Evolutionary conservation across 768 basidiomycete species (phyloP).

Genomic region (Coprinopsis strossmayeri): DNA sequence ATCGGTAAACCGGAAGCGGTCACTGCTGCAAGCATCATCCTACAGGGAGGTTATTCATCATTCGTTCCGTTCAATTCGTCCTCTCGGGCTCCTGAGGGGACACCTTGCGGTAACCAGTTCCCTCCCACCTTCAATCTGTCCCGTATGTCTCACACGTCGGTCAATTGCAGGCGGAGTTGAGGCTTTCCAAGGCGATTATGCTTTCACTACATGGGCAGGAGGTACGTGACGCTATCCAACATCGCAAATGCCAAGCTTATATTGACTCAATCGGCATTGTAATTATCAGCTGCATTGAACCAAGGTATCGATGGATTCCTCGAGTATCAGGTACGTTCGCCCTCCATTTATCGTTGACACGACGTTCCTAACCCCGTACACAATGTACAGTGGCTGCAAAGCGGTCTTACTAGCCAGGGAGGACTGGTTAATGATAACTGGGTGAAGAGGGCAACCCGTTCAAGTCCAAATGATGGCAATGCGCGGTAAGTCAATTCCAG

Average conservation of each 20-base stretch:
- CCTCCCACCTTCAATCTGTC: neutral
- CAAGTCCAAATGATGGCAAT: slow-evolving; percentile 7
- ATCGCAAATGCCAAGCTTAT: neutral
- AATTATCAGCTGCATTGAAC: slow-evolving; percentile 14
- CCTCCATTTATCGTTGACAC: neutral
- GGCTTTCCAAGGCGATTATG: slow-evolving; percentile 17
- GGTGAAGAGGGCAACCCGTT: slow-evolving; percentile 8
- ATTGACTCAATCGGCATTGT: neutral
- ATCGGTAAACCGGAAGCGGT: slow-evolving; percentile 25
- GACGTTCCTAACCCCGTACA: neutral
- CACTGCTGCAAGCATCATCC: slow-evolving; percentile 24
- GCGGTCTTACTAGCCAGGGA: slow-evolving; percentile 15
- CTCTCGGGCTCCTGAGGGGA: slow-evolving; percentile 13
- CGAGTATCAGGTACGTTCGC: slow-evolving; percentile 19
- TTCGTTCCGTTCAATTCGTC: slow-evolving; percentile 27
- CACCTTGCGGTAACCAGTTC: slow-evolving; percentile 14
- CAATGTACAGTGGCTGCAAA: slow-evolving; percentile 18
- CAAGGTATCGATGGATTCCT: slow-evolving; percentile 19
- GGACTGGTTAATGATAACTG: slow-evolving; percentile 8
- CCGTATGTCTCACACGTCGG: neutral
- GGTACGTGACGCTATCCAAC: slow-evolving; percentile 2
- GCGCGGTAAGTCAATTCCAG: neutral
- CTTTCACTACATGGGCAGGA: slow-evolving; percentile 21
- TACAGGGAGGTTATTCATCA: slow-evolving; percentile 15
- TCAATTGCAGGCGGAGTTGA: slow-evolving; percentile 13